Percentiles rank a stretch among this genome's conserved stretches.
These are phyloP conservation scores for Acorus calamus DNA, from an alignment of 106 monocot genomes.

Conservation along the genomic window DNA sequence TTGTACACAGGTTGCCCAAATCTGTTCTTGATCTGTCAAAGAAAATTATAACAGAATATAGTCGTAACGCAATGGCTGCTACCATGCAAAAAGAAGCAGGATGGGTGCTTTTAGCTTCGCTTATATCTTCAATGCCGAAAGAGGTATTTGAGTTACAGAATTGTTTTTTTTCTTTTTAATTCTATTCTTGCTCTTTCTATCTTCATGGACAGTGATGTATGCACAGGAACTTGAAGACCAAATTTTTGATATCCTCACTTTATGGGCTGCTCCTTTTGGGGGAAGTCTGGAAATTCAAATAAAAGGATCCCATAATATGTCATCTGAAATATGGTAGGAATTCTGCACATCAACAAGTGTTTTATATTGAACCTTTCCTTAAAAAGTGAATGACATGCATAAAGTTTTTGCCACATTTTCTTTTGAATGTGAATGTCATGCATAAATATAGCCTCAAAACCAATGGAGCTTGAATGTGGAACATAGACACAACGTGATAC, in stretches of 20 bases:
- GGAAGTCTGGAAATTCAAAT: constrained; percentile 43
- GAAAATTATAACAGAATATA: constrained; percentile 76
- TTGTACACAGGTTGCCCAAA: constrained; percentile 61
- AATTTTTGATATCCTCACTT: constrained; percentile 86
- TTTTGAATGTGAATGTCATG: no score
- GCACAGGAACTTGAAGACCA: constrained; percentile 92
- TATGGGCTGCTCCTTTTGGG: constrained; percentile 75
- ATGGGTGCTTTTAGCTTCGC: constrained; percentile 88
- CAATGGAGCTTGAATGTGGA: no score
- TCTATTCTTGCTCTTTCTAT: neutral
- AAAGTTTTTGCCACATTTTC: no score
- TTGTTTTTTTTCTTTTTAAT: constrained; percentile 1
- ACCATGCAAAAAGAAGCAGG: constrained; percentile 79
- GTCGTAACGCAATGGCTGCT: constrained; percentile 62
- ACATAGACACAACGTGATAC: no score
- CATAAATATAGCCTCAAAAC: no score
- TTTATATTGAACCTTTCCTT: no score
- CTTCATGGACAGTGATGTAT: neutral
- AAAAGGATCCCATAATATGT: constrained; percentile 47
- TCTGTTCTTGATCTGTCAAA: constrained; percentile 83
- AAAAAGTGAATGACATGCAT: no score
- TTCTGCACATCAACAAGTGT: neutral
- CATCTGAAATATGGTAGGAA: constrained; percentile 55
- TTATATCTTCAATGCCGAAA: constrained; percentile 81
- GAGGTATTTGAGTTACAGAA: constrained; percentile 33